These are phyloP conservation scores for Henckelia pumila DNA, from an alignment of 257 asterid species.

Conservation along the genomic window DNA sequence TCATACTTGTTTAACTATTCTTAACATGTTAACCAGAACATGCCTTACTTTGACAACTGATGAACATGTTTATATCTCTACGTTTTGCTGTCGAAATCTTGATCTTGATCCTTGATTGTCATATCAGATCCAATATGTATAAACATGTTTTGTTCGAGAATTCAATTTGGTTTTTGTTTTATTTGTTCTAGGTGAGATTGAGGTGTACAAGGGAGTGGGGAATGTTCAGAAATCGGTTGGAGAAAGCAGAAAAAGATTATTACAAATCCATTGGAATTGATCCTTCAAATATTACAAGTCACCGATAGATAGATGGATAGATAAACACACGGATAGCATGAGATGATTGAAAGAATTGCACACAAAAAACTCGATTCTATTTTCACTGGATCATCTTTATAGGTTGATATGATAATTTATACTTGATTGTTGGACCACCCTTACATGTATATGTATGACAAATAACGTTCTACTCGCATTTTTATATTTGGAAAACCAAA, in stretches of 20 bases:
- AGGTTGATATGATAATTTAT: background rate
- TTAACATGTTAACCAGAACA: background rate
- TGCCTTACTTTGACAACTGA: background rate
- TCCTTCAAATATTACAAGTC: slow-evolving; percentile 35
- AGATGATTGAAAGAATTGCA: background rate
- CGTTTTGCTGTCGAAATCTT: background rate
- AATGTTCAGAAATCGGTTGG: slow-evolving; percentile 60
- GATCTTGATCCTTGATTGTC: background rate
- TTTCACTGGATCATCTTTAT: background rate
- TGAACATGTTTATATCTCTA: background rate
- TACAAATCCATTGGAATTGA: slow-evolving; percentile 50
- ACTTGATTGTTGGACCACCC: background rate
- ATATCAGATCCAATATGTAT: background rate
- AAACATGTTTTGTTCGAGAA: background rate
- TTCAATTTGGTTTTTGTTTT: background rate
- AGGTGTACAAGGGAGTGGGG: slow-evolving; percentile 74
- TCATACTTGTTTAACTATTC: slow-evolving; percentile 9
- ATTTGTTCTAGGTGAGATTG: slow-evolving; percentile 51
- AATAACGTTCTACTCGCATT: background rate
- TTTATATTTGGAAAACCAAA: background rate
- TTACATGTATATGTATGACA: background rate
- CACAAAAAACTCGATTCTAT: background rate
- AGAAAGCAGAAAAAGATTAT: slow-evolving; percentile 61
- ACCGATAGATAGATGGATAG: slow-evolving; percentile 8
- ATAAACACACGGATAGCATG: slow-evolving; percentile 20